phyloP scores from a whole-genome alignment of 768 basidiomycete genomes.

The Rhizopogon vulgaris region DNA sequence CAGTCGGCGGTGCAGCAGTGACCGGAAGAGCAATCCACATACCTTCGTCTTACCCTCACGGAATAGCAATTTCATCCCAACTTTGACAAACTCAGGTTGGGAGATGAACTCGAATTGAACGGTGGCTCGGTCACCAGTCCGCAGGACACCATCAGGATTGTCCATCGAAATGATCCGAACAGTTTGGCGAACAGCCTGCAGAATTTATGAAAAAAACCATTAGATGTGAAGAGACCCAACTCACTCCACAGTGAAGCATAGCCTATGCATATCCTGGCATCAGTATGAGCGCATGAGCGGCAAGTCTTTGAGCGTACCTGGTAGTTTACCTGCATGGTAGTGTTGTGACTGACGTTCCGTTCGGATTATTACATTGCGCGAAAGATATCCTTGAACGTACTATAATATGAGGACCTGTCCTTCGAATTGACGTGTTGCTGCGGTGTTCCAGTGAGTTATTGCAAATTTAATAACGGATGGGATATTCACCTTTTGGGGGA shows the following conservation, averaged over 20 bases:
- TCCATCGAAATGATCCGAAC: slow-evolving; percentile 90
- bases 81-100: slow-evolving; percentile 86
- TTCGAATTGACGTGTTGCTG: slow-evolving; percentile 82
- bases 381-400: slow-evolving; percentile 35
- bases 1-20: slow-evolving; percentile 5
- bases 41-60: slow-evolving; percentile 96
- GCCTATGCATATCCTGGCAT: slow-evolving; percentile 37
- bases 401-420: slow-evolving; percentile 92
- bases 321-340: slow-evolving; percentile 88
- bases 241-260: slow-evolving; percentile 88
- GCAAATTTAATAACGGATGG: background rate
- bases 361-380: background rate
- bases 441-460: background rate
- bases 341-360: slow-evolving; percentile 61
- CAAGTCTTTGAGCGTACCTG: slow-evolving; percentile 45
- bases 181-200: slow-evolving; percentile 85
- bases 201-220: slow-evolving; percentile 2
- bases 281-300: background rate
- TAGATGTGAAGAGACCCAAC: slow-evolving; percentile 14
- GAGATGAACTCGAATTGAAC: slow-evolving; percentile 95
- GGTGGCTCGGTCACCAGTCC: slow-evolving; percentile 92
- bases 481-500: slow-evolving; percentile 61
- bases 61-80: slow-evolving; percentile 90
- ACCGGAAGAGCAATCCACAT: slow-evolving; percentile 10
- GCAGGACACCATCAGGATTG: slow-evolving; percentile 79